Base-by-base conservation (phyloP, 2,329 filamentous ascomycete genomes). In the Thielaviopsis ethacetica region DNA sequence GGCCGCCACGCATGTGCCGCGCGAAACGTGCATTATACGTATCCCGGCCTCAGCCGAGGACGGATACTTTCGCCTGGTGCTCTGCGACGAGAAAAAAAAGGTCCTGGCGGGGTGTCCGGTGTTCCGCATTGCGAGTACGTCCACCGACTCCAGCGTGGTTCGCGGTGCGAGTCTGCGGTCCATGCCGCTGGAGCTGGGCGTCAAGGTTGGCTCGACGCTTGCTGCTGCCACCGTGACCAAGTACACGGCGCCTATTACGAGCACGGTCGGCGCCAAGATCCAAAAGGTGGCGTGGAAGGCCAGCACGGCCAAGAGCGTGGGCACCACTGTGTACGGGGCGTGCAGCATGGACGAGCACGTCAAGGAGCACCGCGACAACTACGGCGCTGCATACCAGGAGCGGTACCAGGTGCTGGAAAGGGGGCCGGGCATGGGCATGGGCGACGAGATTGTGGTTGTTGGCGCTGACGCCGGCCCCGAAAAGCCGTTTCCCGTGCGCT, bases 81-180 rank as follows among this genome's bases (percentile, higher is more conserved):
- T 88, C 9, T 86, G 82, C 62, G 78, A 74, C 0, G 64, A 66
- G 2, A 63, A 63, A 15, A 79, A 77, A 63, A 83, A 79, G 64
- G 72, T 78, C 0, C 73, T 87, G 0, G 86, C 83, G 61, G 75
- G 77, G 0, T 85, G 82, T 62, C 84, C 84, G 0, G 77, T 85
- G 0, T 87, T 88, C 63, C 76, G 84, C 17, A 72, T 88, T n/a
- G 77, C 84, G 1, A 86, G 83, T 62, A 80, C 81, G 0, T 84
- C 82, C 0, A 73, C 76, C 0, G 81, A 82, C 61, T 73, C 77
- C 0, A 81, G 80, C 64, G 76, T 82, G 0, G 66, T 86, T 1
- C 77, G 82, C 7, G 84, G 84, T 0, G 83, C 84, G 0, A 84
- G 83, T 62, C 66, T 87, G 5, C 72, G 71, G 2, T 85, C 81